These are phyloP conservation scores for Saposhnikovia divaricata DNA, from an alignment of 129 eudicot species.

Conservation along the genomic window DNA sequence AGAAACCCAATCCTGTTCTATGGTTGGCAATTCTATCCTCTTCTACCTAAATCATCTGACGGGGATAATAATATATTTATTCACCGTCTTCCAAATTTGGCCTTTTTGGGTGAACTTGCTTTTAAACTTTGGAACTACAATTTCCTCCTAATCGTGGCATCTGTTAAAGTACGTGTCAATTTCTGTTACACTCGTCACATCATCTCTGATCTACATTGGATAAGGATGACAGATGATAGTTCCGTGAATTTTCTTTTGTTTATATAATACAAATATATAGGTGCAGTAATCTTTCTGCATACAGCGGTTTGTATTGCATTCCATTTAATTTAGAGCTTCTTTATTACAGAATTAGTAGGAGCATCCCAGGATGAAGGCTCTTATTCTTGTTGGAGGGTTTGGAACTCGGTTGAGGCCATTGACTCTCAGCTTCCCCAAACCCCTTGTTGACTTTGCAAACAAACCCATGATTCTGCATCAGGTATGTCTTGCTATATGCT, in stretches of 20 bases:
- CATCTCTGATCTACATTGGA: slow-evolving; percentile 1
- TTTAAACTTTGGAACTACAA: slow-evolving; percentile 17
- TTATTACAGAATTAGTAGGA: slow-evolving; percentile 16
- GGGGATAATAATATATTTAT: background rate
- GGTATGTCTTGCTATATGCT: slow-evolving; percentile 30
- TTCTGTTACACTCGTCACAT: slow-evolving; percentile 18
- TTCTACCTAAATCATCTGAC: slow-evolving; percentile 17
- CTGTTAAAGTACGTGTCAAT: slow-evolving; percentile 30
- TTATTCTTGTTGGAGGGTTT: slow-evolving; percentile 96
- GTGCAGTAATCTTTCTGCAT: background rate
- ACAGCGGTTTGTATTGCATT: slow-evolving; percentile 12
- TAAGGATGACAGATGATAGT: slow-evolving; percentile 8
- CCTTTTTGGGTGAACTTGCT: slow-evolving; percentile 18
- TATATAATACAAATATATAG: slow-evolving; percentile 20
- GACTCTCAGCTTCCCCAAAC: slow-evolving; percentile 87
- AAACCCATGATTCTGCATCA: slow-evolving; percentile 98
- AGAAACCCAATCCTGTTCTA: slow-evolving; percentile 25
- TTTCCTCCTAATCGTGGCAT: slow-evolving; percentile 19
- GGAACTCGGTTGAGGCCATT: slow-evolving; percentile 97
- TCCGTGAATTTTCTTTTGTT: slow-evolving; percentile 31
- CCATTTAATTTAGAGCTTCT: slow-evolving; percentile 17
- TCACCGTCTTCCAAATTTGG: slow-evolving; percentile 10
- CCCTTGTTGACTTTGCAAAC: slow-evolving; percentile 94
- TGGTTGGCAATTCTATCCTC: slow-evolving; percentile 34
- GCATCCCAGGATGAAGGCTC: slow-evolving; percentile 72